Percentiles rank a stretch among this genome's conserved stretches.
phyloP scores from a whole-genome alignment of 2,329 filamentous ascomycete species.

The Alternaria hordeiaustralica region DNA sequence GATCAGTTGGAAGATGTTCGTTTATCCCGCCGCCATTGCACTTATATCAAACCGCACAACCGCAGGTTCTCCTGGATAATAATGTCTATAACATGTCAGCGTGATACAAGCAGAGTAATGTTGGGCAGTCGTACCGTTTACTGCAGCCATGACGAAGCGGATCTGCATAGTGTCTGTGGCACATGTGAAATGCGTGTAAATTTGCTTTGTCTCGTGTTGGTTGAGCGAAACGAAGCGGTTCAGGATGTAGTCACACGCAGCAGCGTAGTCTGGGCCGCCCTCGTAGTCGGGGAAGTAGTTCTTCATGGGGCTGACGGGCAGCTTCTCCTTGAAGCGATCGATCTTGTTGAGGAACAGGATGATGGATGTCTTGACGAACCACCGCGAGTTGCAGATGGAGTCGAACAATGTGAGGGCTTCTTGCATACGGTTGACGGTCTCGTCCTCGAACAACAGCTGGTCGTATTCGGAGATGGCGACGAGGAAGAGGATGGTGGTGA shows the following conservation, averaged over 20 bases:
- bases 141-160: conserved; percentile 98
- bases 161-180: conserved; percentile 99
- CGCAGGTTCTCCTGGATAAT: conserved; percentile 99
- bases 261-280: conserved; percentile 88
- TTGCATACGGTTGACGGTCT: conserved; percentile 81
- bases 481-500: conserved; percentile 94
- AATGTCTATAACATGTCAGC: conserved; percentile 75
- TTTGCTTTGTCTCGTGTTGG: conserved; percentile 99
- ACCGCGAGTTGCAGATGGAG: conserved; percentile 74
- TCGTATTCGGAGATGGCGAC: conserved; percentile 98
- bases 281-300: conserved; percentile 82
- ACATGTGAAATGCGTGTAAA: conserved; percentile 99
- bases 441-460: conserved; percentile 93
- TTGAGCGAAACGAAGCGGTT: conserved; percentile 98
- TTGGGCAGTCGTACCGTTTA: conserved; percentile 75
- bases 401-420: conserved; percentile 74
- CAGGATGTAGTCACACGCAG: conserved; percentile 97
- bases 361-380: conserved; percentile 76
- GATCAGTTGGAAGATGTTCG: conserved; percentile 38
- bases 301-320: conserved; percentile 75
- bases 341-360: conserved; percentile 79
- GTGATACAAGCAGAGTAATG: not conserved
- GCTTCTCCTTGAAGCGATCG: conserved; percentile 77
- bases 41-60: conserved; percentile 93
- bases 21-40: conserved; percentile 26